A percentile compares a stretch with the other conserved stretches of the same genome.
Evolutionary conservation across 495 filamentous ascomycete genomes (phyloP).

Genomic region (Cladorrhinum samala): DNA sequence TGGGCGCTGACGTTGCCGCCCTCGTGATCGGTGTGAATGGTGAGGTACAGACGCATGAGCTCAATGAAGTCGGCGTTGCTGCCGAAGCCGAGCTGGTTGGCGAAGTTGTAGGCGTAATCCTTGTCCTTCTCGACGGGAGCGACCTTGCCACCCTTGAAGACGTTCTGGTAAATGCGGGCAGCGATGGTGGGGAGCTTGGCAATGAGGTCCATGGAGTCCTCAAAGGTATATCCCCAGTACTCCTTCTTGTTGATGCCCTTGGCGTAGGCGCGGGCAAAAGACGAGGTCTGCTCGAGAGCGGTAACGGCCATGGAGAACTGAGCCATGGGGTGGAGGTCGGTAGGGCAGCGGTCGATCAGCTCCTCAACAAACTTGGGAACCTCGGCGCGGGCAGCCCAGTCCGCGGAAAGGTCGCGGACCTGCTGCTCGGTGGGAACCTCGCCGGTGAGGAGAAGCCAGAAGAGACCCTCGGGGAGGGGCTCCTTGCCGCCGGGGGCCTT

Average conservation of each 20-base stretch:
- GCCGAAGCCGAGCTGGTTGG: constrained; percentile 95
- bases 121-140: constrained; percentile 91
- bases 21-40: constrained; percentile 99
- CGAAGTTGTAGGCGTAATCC: constrained; percentile 97
- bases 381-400: constrained; percentile 96
- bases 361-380: constrained; percentile 97
- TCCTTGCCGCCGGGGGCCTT: constrained; percentile 94
- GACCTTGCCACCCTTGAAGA: constrained; percentile 99
- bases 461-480: constrained; percentile 97
- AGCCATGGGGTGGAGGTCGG: constrained; percentile 97
- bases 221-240: constrained; percentile 98
- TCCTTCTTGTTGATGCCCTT: constrained; percentile 98
- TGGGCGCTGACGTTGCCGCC: constrained; percentile 98
- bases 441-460: constrained; percentile 98
- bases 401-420: constrained; percentile 92
- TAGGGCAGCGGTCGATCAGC: constrained; percentile 98
- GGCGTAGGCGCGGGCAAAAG: constrained; percentile 95
- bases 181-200: constrained; percentile 99
- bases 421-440: constrained; percentile 96
- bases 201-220: constrained; percentile 99
- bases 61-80: constrained; percentile 96
- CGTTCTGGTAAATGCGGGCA: constrained; percentile 96
- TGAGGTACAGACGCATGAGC: constrained; percentile 95
- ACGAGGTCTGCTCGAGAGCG: constrained; percentile 95
- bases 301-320: constrained; percentile 98